Evolutionary conservation across 1,284 basidiomycete species (phyloP).

Genomic region (Apiotrichum siamense): DNA sequence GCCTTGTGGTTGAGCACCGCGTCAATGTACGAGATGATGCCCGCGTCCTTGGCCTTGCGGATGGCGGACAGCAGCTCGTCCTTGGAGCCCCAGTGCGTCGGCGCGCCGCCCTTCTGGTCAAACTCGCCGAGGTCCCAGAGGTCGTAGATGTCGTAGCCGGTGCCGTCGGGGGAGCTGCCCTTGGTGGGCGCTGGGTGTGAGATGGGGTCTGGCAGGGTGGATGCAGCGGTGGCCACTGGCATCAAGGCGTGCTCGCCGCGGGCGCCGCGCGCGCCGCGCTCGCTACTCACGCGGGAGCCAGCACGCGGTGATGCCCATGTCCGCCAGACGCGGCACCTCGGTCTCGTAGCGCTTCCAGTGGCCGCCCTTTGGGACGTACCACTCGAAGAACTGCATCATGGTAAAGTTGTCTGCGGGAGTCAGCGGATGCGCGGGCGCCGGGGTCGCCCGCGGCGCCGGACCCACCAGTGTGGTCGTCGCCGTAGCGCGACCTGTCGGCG

Average conservation of each 20-base stretch:
- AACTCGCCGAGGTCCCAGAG: slow-evolving; percentile 93
- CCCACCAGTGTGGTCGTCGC: slow-evolving; percentile 12
- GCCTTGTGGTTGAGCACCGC: slow-evolving; percentile 54
- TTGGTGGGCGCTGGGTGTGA: slow-evolving; percentile 40
- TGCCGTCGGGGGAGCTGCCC: slow-evolving; percentile 39
- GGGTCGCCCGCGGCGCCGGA: no score
- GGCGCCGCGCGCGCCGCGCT: background rate
- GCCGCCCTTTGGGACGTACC: slow-evolving; percentile 37
- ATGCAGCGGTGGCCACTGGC: no score
- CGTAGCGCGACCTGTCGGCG: slow-evolving; percentile 6
- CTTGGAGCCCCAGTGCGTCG: slow-evolving; percentile 87
- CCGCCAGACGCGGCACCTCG: slow-evolving; percentile 62
- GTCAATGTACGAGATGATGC: slow-evolving; percentile 49
- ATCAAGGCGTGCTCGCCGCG: no score
- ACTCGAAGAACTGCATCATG: slow-evolving; percentile 47
- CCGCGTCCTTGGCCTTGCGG: slow-evolving; percentile 41
- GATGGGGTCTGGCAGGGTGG: background rate
- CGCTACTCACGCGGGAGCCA: slow-evolving; percentile 51
- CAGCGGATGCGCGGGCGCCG: background rate
- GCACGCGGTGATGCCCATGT: slow-evolving; percentile 78
- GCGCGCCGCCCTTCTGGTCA: slow-evolving; percentile 68
- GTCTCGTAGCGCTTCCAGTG: slow-evolving; percentile 70
- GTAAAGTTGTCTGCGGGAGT: slow-evolving; percentile 33
- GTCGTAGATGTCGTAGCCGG: slow-evolving; percentile 49
- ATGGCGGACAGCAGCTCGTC: slow-evolving; percentile 70